phyloP scores from a whole-genome alignment of 352 stramenopile species.

The Globisporangium viniferum region DNA sequence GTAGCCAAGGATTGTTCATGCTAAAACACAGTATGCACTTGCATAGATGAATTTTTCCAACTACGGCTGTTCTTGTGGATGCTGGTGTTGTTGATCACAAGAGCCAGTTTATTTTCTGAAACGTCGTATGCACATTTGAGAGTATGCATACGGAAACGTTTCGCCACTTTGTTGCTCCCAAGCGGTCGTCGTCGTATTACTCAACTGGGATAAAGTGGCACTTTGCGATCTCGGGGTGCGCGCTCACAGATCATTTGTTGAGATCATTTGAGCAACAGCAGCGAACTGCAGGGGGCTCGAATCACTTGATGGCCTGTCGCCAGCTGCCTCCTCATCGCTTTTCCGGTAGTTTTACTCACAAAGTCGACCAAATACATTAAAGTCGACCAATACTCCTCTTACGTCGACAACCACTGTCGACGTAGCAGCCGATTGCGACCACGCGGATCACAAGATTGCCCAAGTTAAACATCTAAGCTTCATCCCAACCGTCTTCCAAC shows the following conservation, averaged over 20 bases:
- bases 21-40: neutral
- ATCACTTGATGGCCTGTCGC: neutral
- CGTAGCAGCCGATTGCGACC: neutral
- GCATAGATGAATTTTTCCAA: neutral
- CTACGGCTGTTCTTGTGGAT: neutral
- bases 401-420: neutral
- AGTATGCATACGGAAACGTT: neutral
- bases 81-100: neutral
- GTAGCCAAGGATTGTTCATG: neutral
- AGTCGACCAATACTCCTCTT: neutral
- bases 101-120: neutral
- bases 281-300: constrained; percentile 1
- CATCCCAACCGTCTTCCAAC: neutral
- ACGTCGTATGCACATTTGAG: neutral
- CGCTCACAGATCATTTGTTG: neutral
- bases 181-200: neutral
- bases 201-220: neutral
- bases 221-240: neutral
- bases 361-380: neutral
- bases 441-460: neutral
- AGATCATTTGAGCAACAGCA: neutral
- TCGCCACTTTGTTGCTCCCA: neutral
- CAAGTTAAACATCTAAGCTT: neutral
- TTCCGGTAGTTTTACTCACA: neutral
- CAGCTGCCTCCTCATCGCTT: neutral